phyloP scores from a whole-genome alignment of 805 yeast genomes.

The Saccharomycopsis lassenensis region DNA sequence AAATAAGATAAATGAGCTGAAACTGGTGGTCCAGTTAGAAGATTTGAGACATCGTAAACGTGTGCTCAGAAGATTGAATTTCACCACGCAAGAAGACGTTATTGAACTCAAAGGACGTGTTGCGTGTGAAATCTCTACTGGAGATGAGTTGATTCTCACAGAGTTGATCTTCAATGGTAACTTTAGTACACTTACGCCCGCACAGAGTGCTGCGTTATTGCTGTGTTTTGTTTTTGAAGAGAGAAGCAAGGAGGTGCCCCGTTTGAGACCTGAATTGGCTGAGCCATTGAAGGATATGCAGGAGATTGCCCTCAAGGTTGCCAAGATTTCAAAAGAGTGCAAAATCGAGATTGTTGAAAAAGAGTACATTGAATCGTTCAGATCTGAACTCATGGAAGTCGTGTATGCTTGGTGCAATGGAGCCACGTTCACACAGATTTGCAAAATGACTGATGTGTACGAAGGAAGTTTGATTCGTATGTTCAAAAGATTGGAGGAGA shows the following conservation, averaged over 20 bases:
- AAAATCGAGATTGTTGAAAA: conserved; percentile 84
- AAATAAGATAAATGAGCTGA: conserved; percentile 67
- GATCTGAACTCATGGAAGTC: conserved; percentile 93
- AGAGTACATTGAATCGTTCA: conserved; percentile 84
- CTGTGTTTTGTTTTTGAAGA: conserved; percentile 98
- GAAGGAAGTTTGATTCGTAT: conserved; percentile 94
- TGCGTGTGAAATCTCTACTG: conserved; percentile 92
- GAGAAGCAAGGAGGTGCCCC: conserved; percentile 78
- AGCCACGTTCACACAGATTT: conserved; percentile 89
- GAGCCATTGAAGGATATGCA: conserved; percentile 84
- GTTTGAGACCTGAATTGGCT: conserved; percentile 79
- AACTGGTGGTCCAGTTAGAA: conserved; percentile 86
- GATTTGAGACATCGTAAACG: conserved; percentile 89
- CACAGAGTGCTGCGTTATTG: conserved; percentile 82
- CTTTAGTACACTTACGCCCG: conserved; percentile 77
- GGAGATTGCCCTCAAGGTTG: conserved; percentile 85
- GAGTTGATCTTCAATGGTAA: conserved; percentile 94
- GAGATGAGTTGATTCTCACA: conserved; percentile 72
- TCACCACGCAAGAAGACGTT: conserved; percentile 76
- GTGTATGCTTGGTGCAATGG: conserved; percentile 96
- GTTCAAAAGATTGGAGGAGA: conserved; percentile 89
- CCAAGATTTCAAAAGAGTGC: conserved; percentile 80
- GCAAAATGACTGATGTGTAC: conserved; percentile 97
- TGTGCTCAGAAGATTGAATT: conserved; percentile 84
- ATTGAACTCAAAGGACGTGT: conserved; percentile 96